phyloP scores from a whole-genome alignment of 257 asterid genomes.

The Apocynum venetum region DNA sequence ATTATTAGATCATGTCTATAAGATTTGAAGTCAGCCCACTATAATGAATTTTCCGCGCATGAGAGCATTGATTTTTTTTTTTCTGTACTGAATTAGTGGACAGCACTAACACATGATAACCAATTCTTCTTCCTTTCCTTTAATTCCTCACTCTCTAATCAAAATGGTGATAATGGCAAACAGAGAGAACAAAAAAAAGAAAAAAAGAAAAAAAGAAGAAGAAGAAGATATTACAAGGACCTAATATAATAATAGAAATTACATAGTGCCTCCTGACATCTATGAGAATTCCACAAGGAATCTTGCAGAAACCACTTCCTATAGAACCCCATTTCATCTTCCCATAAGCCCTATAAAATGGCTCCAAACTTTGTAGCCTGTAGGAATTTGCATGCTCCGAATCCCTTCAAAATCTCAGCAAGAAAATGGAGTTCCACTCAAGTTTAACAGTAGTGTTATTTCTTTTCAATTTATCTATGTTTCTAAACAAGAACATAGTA shows the following conservation, averaged over 20 bases:
- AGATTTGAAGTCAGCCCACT: no score
- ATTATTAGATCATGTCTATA: no score
- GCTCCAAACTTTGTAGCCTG: not conserved
- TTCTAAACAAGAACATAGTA: slow-evolving; percentile 14
- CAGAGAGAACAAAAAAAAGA: no score
- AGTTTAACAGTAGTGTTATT: not conserved
- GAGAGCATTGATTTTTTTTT: no score
- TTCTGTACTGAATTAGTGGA: no score
- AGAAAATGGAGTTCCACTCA: slow-evolving; percentile 1
- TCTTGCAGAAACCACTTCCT: not conserved
- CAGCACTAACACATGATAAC: not conserved
- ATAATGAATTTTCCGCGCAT: no score
- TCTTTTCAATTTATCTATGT: slow-evolving; percentile 5
- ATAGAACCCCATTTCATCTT: no score
- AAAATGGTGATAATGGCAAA: slow-evolving; percentile 2
- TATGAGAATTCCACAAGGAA: not conserved
- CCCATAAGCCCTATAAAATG: slow-evolving; percentile 8
- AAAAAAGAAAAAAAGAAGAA: not conserved
- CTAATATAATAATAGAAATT: not conserved
- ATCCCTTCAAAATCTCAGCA: not conserved
- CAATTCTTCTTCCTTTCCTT: not conserved
- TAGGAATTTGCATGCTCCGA: not conserved
- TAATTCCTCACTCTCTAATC: not conserved
- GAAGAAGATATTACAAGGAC: not conserved
- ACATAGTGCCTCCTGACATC: not conserved